Conservation (phyloP, 495 filamentous ascomycete species). For the Hypoxylon fuscum region DNA sequence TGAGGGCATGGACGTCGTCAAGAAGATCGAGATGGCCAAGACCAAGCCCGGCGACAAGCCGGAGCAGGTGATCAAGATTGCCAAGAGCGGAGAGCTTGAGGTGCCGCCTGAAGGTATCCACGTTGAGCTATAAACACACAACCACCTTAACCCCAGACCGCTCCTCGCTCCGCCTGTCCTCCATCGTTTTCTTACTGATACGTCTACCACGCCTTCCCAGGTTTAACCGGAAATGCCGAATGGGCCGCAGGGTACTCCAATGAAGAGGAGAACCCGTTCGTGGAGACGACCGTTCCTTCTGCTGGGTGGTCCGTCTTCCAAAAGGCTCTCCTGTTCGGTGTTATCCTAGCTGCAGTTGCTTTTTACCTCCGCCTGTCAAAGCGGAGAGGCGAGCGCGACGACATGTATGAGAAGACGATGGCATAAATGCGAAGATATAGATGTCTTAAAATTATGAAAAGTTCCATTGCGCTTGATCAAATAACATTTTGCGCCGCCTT, state of each 20-base stretch:
- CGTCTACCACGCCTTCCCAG: slow-evolving; percentile 40
- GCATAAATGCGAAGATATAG: slow-evolving; percentile 27
- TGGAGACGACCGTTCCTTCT: slow-evolving; percentile 20
- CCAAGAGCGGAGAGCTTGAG: slow-evolving; percentile 91
- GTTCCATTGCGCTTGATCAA: neutral
- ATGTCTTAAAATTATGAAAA: slow-evolving; percentile 11
- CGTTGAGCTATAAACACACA: slow-evolving; percentile 80
- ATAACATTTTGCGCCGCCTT: neutral
- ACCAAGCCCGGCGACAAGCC: slow-evolving; percentile 82
- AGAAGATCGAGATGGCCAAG: slow-evolving; percentile 81
- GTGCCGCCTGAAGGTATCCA: slow-evolving; percentile 97
- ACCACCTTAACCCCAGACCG: slow-evolving; percentile 20
- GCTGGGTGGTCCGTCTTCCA: slow-evolving; percentile 46
- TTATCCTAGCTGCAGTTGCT: slow-evolving; percentile 47
- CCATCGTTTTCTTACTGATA: slow-evolving; percentile 46
- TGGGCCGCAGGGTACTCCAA: slow-evolving; percentile 41
- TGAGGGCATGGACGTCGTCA: slow-evolving; percentile 90
- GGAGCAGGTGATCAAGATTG: slow-evolving; percentile 79
- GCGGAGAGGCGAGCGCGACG: slow-evolving; percentile 22
- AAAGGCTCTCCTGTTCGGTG: slow-evolving; percentile 51
- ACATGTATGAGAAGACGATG: slow-evolving; percentile 41
- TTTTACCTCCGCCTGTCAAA: slow-evolving; percentile 46
- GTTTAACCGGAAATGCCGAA: slow-evolving; percentile 36
- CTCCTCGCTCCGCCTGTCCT: slow-evolving; percentile 25
- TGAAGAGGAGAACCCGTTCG: slow-evolving; percentile 35